Evolutionary conservation across 2,329 filamentous ascomycete species (phyloP), one percentile per base, ranked within the genome.

Genomic region (Ceratocystis lukuohia): DNA sequence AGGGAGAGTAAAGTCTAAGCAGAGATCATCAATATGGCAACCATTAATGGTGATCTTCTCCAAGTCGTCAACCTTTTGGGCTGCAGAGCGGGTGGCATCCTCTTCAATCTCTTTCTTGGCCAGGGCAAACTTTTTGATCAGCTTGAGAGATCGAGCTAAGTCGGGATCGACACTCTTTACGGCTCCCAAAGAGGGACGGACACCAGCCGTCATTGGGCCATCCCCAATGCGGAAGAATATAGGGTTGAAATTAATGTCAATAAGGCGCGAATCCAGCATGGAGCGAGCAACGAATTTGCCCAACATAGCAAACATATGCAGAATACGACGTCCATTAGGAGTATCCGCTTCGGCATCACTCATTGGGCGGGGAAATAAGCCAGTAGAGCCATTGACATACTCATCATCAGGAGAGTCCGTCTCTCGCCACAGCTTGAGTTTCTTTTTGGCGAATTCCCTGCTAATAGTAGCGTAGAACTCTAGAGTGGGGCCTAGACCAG

Each of bases 391-490:
- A 71, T 90, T 94, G 2, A 94, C 89, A 75, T 89, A 97, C 66
- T 87, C 86, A 20, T 80, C 77, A 5, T 87, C 84, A 62, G 82
- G 81, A 5, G 80, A 87, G 72, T 97, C 93, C 67, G 89, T 90
- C 72, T 97, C 93, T 17, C 94, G 86, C 95, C 95, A 99, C 4
- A 99, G 84, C 78, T 92, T 96, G 65, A 96, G 84, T 76, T 95
- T 96, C 81, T 93, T 96, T 80, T 94, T 96, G 0, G 90, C 93
- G 72, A 97, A 97, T 74, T 99, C 94, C 71, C 90, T 94, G 0
- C 94, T 99, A 1, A 97, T 93, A 0, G 90, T 96, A 0, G 94
- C 96, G 76, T 99, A 99, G 74, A 99, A 99, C 74, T 99, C 94
- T 15, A 99, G 82, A 0, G 94, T 99, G 3, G 94, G 94, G 0